Evolutionary conservation across 768 basidiomycete genomes (phyloP), one percentile per base, ranked within the genome.

Genomic region (Phanerodontia chrysosporium): DNA sequence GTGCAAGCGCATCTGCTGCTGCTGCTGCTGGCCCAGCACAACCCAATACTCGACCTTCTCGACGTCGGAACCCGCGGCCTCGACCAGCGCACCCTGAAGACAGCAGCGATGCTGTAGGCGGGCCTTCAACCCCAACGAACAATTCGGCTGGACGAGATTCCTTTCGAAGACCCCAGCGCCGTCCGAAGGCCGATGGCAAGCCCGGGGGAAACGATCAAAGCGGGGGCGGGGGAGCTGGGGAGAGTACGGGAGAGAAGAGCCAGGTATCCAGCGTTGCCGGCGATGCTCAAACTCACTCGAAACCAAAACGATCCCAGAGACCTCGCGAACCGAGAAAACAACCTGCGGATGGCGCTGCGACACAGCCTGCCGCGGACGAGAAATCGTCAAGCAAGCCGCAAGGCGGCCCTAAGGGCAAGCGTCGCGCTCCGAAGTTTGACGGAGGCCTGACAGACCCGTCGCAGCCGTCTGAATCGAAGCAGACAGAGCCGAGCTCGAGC

Each of bases 371-470:
- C 3, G 21, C 32, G 52, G 5, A 14, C 52, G 24, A 39, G 36
- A 25, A 10, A 12, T 35, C 4, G 24, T 16, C 42, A 5, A 16
- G 14, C 16, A 45, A 32, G 1, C 24, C 29, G n/a, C 10, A 21
- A 24, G 39, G 39, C 14, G 27, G 21, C 10, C 16, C 25, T 12
- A 28, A 22, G 44, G 24, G 44, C 27, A 39, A 25, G 35, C 51
- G 51, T 9, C 58, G 58, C n/a, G 51, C 51, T 3, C 36, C 57
- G n/a, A 62, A 56, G 28, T 62, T 62, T 53, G 42, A 59, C 48
- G 53, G 52, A 13, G 53, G 51, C 12, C 58, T 59, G 6, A 59
- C 57, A 8, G 53, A 58, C 18, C 14, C 3, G 4, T 18, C 58
- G 2, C 39, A 18, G 4, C 4, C 18, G 10, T 18, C 39, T 18